Evolutionary conservation across 805 yeast genomes (phyloP).

Genomic region (Nakazawaea ernobii): DNA sequence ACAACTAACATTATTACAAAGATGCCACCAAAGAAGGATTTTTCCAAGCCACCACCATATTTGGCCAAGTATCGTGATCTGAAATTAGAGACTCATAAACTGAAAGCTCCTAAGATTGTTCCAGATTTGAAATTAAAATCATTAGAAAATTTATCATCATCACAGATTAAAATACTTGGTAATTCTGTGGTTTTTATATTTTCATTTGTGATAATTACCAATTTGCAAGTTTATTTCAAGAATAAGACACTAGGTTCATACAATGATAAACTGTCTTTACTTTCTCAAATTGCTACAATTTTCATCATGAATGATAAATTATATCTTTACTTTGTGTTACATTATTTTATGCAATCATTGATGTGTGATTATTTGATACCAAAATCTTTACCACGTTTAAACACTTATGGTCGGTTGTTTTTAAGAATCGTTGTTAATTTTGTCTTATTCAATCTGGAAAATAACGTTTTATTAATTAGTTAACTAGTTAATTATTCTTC

Average conservation of each 20-base stretch:
- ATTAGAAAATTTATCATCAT: background rate
- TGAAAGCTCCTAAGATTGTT: slow-evolving; percentile 2
- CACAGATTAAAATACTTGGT: slow-evolving; percentile 3
- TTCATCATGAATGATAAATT: slow-evolving; percentile 7
- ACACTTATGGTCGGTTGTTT: background rate
- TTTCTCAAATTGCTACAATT: background rate
- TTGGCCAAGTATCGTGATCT: slow-evolving; percentile 3
- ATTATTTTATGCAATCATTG: background rate
- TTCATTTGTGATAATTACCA: background rate
- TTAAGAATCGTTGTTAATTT: background rate
- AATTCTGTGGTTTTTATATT: background rate
- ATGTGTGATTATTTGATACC: slow-evolving; percentile 7
- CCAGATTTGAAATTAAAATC: background rate
- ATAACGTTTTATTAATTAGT: background rate
- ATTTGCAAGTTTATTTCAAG: slow-evolving; percentile 8
- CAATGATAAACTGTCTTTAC: too few species aligned
- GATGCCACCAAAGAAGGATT: slow-evolving; percentile 2
- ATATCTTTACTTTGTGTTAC: background rate
- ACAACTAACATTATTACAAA: background rate
- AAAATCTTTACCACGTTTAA: background rate
- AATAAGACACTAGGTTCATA: background rate
- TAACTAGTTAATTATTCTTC: too few species aligned
- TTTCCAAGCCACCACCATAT: slow-evolving; percentile 4
- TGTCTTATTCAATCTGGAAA: background rate
- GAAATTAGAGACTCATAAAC: background rate